A percentile compares a stretch with the other conserved stretches of the same genome.
These are phyloP conservation scores for Pleurotus platypus DNA, from an alignment of 768 basidiomycete species.

Conservation along the genomic window DNA sequence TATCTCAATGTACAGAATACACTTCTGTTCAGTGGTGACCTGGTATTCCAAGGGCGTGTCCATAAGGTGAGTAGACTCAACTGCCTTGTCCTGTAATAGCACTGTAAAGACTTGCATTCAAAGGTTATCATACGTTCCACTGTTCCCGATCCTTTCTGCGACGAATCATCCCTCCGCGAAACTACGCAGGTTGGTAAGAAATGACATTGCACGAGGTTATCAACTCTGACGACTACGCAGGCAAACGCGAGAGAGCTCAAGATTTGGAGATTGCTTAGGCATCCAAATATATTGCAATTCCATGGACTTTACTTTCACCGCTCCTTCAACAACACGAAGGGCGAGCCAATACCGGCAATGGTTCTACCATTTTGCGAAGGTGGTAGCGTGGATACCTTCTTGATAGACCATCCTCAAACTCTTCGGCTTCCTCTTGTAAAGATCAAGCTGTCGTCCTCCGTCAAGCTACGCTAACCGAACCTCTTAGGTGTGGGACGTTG, in stretches of 20 bases:
- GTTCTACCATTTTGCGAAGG: background rate
- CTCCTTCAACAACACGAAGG: background rate
- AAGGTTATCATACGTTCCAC: background rate
- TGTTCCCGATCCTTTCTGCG: background rate
- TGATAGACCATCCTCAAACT: background rate
- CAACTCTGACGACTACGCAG: background rate
- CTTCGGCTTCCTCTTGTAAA: background rate
- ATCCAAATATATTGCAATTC: background rate
- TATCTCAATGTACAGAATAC: background rate
- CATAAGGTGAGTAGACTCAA: background rate
- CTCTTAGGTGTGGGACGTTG: background rate
- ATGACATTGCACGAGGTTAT: no score
- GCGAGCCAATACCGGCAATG: background rate
- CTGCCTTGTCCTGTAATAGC: background rate
- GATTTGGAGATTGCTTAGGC: background rate
- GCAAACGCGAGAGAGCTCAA: background rate
- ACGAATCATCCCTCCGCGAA: background rate
- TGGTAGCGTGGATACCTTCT: background rate
- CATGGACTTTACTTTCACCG: background rate
- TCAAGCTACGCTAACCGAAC: background rate
- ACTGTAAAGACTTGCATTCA: background rate
- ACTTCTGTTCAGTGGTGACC: background rate
- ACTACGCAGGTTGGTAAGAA: no score
- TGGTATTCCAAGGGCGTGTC: background rate
- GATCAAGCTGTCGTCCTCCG: background rate